A percentile compares a stretch with the other conserved stretches of the same genome.
phyloP scores from a whole-genome alignment of 768 basidiomycete genomes.

The Psilocybe tampanensis region DNA sequence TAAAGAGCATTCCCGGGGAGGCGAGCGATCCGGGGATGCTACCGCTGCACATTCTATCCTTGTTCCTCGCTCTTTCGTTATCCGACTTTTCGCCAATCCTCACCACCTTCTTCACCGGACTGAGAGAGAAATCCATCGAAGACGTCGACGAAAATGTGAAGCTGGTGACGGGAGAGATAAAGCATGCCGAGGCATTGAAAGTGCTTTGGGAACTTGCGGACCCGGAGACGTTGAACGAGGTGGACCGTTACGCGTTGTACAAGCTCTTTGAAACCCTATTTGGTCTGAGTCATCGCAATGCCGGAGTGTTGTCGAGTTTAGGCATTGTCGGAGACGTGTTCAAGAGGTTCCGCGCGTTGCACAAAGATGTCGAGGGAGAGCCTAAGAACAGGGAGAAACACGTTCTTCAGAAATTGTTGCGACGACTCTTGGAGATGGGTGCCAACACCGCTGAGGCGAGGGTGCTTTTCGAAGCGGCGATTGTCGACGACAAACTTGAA shows the following conservation, averaged over 20 bases:
- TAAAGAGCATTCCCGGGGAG: slow-evolving; percentile 54
- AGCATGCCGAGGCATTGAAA: slow-evolving; percentile 61
- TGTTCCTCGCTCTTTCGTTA: slow-evolving; percentile 67
- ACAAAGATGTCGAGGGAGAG: slow-evolving; percentile 2
- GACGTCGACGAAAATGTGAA: slow-evolving; percentile 24
- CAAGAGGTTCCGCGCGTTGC: slow-evolving; percentile 37
- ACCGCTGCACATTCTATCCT: slow-evolving; percentile 53
- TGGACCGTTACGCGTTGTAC: slow-evolving; percentile 50
- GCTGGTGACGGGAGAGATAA: slow-evolving; percentile 45
- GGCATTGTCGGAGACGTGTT: slow-evolving; percentile 59
- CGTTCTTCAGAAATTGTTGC: slow-evolving; percentile 61
- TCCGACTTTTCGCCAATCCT: slow-evolving; percentile 56
- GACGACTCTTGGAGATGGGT: slow-evolving; percentile 76
- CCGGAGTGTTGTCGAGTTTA: slow-evolving; percentile 62
- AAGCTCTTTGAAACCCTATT: slow-evolving; percentile 68
- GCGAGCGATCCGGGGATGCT: slow-evolving; percentile 16
- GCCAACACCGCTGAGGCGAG: slow-evolving; percentile 66
- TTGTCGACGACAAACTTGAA: slow-evolving; percentile 54
- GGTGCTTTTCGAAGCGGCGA: slow-evolving; percentile 58
- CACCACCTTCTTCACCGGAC: slow-evolving; percentile 48
- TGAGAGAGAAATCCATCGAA: background rate
- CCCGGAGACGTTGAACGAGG: slow-evolving; percentile 6
- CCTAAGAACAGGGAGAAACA: slow-evolving; percentile 50
- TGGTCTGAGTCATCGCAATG: slow-evolving; percentile 66
- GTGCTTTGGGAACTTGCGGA: slow-evolving; percentile 52